phyloP scores from a whole-genome alignment of 2,329 filamentous ascomycete species.

The Paecilomyces formosus region DNA sequence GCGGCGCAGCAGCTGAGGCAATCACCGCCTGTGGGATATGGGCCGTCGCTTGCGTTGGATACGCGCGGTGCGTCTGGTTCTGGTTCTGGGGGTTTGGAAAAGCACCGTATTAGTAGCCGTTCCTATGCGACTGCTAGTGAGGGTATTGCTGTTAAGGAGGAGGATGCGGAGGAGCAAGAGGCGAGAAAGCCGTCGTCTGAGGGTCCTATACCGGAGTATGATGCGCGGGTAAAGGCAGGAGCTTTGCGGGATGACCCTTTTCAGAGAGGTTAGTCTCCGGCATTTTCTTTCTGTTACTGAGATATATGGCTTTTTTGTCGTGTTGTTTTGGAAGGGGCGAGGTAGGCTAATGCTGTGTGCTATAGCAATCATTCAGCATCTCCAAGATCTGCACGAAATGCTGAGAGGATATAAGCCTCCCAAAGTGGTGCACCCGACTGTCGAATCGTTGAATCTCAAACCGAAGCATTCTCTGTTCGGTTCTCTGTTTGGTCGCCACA shows the following conservation, averaged over 20 bases:
- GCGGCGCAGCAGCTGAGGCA: neutral
- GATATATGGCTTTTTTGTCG: neutral
- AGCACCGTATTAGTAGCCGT: conserved; percentile 4
- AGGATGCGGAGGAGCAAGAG: neutral
- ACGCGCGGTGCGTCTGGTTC: neutral
- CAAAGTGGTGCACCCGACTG: conserved; percentile 65
- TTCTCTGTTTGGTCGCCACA: conserved; percentile 33
- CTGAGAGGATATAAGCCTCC: conserved; percentile 67
- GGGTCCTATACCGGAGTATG: conserved; percentile 84
- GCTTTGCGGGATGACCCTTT: conserved; percentile 79
- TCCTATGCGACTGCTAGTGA: conserved; percentile 10
- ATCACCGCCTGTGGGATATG: neutral
- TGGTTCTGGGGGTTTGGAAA: neutral
- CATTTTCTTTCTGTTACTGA: neutral
- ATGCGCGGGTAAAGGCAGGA: conserved; percentile 67
- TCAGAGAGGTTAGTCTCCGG: conserved; percentile 62
- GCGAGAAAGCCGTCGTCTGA: conserved; percentile 10
- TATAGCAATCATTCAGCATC: conserved; percentile 73
- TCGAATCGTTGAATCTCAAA: conserved; percentile 58
- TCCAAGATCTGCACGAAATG: conserved; percentile 84
- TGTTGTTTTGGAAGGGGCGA: neutral
- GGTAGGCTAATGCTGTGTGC: neutral
- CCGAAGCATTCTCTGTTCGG: conserved; percentile 48
- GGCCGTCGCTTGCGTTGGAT: neutral
- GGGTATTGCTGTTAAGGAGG: neutral